Evolutionary conservation across 2,329 filamentous ascomycete species (phyloP).

Genomic region (Monilinia aucupariae): DNA sequence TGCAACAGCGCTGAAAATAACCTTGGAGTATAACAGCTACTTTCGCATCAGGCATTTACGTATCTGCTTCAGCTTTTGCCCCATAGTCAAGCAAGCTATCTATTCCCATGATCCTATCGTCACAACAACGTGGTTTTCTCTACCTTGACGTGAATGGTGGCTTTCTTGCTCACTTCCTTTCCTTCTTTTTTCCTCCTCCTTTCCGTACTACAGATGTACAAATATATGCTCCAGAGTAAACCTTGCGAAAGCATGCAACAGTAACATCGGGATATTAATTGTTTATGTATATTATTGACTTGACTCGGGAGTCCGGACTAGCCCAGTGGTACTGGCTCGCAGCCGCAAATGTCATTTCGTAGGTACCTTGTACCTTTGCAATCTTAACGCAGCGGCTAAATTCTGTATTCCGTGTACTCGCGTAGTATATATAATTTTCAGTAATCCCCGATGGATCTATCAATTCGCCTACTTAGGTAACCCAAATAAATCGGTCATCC

Average conservation of each 20-base stretch:
- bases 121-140: background rate
- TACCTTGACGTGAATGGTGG: background rate
- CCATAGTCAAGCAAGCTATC: background rate
- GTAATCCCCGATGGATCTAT: background rate
- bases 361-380: background rate
- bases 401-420: background rate
- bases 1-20: background rate
- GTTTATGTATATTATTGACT: background rate
- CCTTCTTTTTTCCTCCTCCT: background rate
- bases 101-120: slow-evolving; percentile 1
- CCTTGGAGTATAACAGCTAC: background rate
- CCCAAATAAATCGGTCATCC: background rate
- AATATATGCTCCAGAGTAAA: background rate
- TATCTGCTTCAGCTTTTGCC: slow-evolving; percentile 1
- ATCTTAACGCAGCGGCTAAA: slow-evolving; percentile 2
- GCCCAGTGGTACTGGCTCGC: background rate
- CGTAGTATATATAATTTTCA: background rate
- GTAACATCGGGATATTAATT: slow-evolving; percentile 4
- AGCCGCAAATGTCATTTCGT: slow-evolving; percentile 5
- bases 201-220: background rate
- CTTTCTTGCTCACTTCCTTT: background rate
- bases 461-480: background rate
- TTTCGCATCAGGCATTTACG: background rate
- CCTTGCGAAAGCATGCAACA: background rate
- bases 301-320: background rate